These are phyloP conservation scores for Pyrenopolyporus hunteri DNA, from an alignment of 495 filamentous ascomycete species.

Conservation along the genomic window DNA sequence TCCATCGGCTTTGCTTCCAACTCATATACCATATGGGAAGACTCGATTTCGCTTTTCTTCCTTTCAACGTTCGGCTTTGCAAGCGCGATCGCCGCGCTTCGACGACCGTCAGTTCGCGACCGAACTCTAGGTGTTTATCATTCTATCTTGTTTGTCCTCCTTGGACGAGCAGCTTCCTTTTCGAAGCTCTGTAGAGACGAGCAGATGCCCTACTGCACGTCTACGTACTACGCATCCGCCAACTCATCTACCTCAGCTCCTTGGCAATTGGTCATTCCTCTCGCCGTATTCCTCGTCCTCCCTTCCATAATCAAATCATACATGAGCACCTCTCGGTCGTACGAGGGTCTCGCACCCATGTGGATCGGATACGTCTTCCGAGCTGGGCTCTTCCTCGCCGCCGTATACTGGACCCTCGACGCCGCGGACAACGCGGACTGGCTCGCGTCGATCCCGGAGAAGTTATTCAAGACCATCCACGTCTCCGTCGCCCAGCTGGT, in stretches of 20 bases:
- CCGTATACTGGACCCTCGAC: constrained; percentile 88
- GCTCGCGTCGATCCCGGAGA: constrained; percentile 63
- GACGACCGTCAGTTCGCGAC: constrained; percentile 65
- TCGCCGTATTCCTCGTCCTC: constrained; percentile 72
- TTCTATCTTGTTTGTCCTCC: constrained; percentile 78
- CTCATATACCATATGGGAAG: constrained; percentile 99
- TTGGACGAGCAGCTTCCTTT: constrained; percentile 83
- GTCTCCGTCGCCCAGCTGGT: constrained; percentile 76
- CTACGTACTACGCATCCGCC: constrained; percentile 92
- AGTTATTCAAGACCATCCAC: constrained; percentile 71
- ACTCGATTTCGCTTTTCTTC: constrained; percentile 91
- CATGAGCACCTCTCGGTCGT: constrained; percentile 76
- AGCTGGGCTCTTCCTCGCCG: constrained; percentile 72
- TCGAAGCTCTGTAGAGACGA: constrained; percentile 96
- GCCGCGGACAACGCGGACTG: constrained; percentile 89
- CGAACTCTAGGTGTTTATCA: constrained; percentile 79
- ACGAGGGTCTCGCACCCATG: constrained; percentile 78
- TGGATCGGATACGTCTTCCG: constrained; percentile 87
- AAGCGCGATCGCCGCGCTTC: constrained; percentile 73
- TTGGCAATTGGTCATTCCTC: constrained; percentile 86
- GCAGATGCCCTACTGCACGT: constrained; percentile 95
- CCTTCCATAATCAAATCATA: constrained; percentile 80
- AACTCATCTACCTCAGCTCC: constrained; percentile 90
- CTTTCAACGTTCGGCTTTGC: constrained; percentile 83
- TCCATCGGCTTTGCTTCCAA: constrained; percentile 94